Evolutionary conservation across 148 eudicot species (phyloP).

Genomic region (Cornus controversa): DNA sequence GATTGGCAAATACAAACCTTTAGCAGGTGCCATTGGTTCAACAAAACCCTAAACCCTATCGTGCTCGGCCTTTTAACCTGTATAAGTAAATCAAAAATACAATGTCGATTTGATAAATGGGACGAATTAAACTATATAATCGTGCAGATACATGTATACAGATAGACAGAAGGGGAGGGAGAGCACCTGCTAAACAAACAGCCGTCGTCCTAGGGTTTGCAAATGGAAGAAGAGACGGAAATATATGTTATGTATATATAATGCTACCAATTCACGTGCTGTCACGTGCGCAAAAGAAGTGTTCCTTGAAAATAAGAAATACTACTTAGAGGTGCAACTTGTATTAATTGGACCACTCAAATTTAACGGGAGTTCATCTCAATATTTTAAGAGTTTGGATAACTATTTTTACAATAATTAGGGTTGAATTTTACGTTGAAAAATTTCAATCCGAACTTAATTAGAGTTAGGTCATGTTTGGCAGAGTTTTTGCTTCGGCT

Average conservation of each 20-base stretch:
- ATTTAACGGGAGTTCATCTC: no score
- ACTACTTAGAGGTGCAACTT: neutral
- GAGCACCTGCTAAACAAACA: neutral
- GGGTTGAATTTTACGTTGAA: no score
- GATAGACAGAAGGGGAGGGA: neutral
- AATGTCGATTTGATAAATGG: neutral
- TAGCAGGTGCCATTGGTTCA: conserved; percentile 10
- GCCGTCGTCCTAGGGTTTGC: neutral
- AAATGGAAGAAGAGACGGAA: neutral
- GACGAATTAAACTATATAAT: neutral
- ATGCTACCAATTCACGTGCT: no score
- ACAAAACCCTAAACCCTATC: neutral
- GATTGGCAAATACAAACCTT: neutral
- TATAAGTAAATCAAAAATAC: neutral
- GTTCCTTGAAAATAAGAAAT: no score
- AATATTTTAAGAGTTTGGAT: no score
- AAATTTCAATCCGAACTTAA: no score
- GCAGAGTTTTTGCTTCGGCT: no score
- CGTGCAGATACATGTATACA: neutral
- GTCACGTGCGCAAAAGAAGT: no score
- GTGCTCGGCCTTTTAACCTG: neutral
- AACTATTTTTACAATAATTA: no score
- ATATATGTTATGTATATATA: no score
- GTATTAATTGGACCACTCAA: no score
- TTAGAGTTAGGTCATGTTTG: no score